A percentile compares a stretch with the other conserved stretches of the same genome.
Evolutionary conservation across 2,329 filamentous ascomycete species (phyloP).

Genomic region (Scleromitrula shiraiana): DNA sequence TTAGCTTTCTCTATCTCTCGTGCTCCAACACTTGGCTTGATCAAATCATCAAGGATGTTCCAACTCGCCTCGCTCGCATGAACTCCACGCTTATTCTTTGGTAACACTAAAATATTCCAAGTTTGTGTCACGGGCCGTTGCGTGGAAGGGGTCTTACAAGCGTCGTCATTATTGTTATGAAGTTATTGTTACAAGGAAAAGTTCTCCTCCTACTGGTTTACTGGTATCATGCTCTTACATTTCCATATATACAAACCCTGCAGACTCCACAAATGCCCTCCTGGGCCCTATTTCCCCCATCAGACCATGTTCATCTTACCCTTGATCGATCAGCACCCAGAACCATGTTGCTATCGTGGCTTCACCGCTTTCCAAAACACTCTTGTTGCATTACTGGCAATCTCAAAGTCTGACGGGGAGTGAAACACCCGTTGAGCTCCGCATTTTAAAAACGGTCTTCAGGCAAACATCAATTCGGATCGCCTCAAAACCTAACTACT

Average conservation of each 20-base stretch:
- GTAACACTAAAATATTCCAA: constrained; percentile 1
- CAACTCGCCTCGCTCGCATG: background rate
- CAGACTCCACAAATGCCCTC: constrained; percentile 5
- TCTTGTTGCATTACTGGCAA: constrained; percentile 6
- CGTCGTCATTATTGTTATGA: constrained; percentile 4
- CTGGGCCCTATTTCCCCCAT: constrained; percentile 1
- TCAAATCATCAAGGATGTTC: background rate
- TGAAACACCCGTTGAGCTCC: constrained; percentile 8
- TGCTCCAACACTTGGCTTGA: background rate
- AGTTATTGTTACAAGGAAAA: background rate
- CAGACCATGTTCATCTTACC: constrained; percentile 5
- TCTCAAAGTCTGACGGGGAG: constrained; percentile 3
- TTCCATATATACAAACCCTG: constrained; percentile 3
- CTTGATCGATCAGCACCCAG: constrained; percentile 4
- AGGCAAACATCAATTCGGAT: background rate
- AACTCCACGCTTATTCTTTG: constrained; percentile 1
- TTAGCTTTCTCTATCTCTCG: background rate
- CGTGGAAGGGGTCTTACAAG: constrained; percentile 7
- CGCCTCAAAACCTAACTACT: background rate
- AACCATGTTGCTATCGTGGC: constrained; percentile 8
- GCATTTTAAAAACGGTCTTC: constrained; percentile 5
- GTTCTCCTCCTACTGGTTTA: constrained; percentile 5
- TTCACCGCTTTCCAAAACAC: constrained; percentile 7
- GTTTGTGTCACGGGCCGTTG: constrained; percentile 8
- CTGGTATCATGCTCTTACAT: constrained; percentile 1